Base-by-base conservation (phyloP, 2,329 filamentous ascomycete genomes). In the Chlorencoelia australis region DNA sequence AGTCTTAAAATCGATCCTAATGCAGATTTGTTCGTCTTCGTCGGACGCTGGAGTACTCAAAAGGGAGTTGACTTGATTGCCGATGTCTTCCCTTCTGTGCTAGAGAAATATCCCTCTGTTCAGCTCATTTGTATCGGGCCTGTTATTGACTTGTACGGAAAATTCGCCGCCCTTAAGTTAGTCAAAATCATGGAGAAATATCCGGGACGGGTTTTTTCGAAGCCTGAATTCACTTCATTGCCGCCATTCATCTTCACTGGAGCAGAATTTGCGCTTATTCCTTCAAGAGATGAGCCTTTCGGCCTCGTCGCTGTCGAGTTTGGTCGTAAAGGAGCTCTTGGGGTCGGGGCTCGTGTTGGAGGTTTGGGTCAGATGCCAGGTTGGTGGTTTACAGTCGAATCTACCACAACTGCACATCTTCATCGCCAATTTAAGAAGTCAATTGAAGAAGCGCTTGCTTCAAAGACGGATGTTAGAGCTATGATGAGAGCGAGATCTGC, bases 301-400 rank as follows among this genome's bases (percentile, higher is more conserved):
- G 76, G 76, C 30, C 60, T 81, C 17, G 76, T 81, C 5, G 76
- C 75, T 18, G 76, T 80, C 29, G 76, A 81, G 48, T 81, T 80
- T 45, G 76, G 76, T 37, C 66, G 76, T 13, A 79, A 80, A 53
- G 76, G 76, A 47, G 76, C 76, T 11, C 63, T 81, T 26, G 76
- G 75, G 45, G 73, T 81, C 37, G 76, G 76, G 29, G 71, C 75
- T 26, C 65, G 74, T 35, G 76, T 81, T 22, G 76, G 76, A 45
- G 76, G 76, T 36, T 64, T 80, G 15, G 74, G 76, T 10, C 71
- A 77, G 50, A 79, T 80, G 75, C 76, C 76, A 13, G 27, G 27
- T n/a, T 79, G 75, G 69, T 80, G 76, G 76, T 81, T 72, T 53
- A 79, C 75, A 0, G 71, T 81, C 38, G 76, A 80, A 53, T 78